Percentiles rank a stretch among this genome's conserved stretches.
phyloP scores from a whole-genome alignment of 352 stramenopile species.

The Salisapilia sapeloensis region DNA sequence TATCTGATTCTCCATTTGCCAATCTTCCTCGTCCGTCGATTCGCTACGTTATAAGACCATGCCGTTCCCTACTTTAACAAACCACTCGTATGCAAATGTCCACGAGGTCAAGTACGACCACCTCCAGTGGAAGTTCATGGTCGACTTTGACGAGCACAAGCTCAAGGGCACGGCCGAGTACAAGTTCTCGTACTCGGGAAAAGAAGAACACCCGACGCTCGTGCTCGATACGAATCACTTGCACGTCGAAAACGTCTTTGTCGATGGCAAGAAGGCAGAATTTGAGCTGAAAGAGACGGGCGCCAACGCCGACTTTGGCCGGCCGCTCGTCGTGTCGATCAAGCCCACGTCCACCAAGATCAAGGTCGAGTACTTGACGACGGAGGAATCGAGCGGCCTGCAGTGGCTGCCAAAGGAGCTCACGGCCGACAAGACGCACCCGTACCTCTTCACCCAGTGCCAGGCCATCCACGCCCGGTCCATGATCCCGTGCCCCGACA shows the following conservation, averaged over 20 bases:
- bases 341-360: slow-evolving; percentile 28
- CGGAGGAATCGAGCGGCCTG: slow-evolving; percentile 40
- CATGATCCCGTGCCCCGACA: slow-evolving; percentile 93
- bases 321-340: slow-evolving; percentile 28
- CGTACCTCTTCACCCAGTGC: slow-evolving; percentile 92
- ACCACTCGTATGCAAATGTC: slow-evolving; percentile 81
- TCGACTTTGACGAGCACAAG: slow-evolving; percentile 71
- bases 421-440: slow-evolving; percentile 86
- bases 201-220: slow-evolving; percentile 10
- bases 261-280: slow-evolving; percentile 17
- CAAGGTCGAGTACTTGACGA: slow-evolving; percentile 67
- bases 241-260: slow-evolving; percentile 30
- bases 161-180: slow-evolving; percentile 78
- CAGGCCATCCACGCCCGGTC: slow-evolving; percentile 91
- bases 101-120: slow-evolving; percentile 65
- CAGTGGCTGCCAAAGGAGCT: slow-evolving; percentile 89
- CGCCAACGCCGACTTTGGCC: slow-evolving; percentile 42
- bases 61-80: slow-evolving; percentile 6
- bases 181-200: slow-evolving; percentile 25
- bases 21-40: too few relatives aligned
- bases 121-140: slow-evolving; percentile 65
- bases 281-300: slow-evolving; percentile 13
- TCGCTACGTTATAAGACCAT: too few relatives aligned
- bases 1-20: too few relatives aligned
- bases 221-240: slow-evolving; percentile 81